Conservation (phyloP, 2,329 filamentous ascomycete genomes). For the Apiospora pterosperma region DNA sequence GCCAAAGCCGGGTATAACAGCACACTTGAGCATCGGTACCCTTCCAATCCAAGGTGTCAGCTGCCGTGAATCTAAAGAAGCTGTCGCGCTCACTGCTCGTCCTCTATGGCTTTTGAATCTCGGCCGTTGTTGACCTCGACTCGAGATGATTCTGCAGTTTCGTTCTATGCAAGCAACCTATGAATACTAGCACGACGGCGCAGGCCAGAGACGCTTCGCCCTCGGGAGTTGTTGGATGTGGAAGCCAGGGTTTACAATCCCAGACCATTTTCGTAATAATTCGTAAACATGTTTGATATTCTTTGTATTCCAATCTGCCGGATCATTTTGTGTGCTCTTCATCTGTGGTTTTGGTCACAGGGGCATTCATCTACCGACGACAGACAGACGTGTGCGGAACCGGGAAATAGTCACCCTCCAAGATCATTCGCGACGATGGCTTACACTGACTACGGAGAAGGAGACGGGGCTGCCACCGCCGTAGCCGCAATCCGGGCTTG, state of each 20-base stretch:
- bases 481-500: too few species aligned
- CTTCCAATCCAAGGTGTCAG: not conserved
- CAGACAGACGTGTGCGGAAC: not conserved
- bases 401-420: not conserved
- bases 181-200: not conserved
- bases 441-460: not conserved
- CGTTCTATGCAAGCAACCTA: too few species aligned
- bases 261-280: not conserved
- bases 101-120: too few species aligned
- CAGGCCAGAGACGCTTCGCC: not conserved
- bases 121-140: too few species aligned
- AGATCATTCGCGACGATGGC: not conserved
- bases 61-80: too few species aligned
- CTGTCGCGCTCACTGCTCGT: too few species aligned
- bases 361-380: not conserved
- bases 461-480: too few species aligned
- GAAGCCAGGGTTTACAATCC: not conserved
- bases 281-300: not conserved
- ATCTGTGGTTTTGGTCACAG: not conserved
- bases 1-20: not conserved
- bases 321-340: not conserved
- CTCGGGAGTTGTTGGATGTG: too few species aligned
- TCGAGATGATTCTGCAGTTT: too few species aligned
- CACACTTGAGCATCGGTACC: not conserved
- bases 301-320: not conserved